phyloP scores from a whole-genome alignment of 176 grass and related monocot species.

The Lolium perenne region DNA sequence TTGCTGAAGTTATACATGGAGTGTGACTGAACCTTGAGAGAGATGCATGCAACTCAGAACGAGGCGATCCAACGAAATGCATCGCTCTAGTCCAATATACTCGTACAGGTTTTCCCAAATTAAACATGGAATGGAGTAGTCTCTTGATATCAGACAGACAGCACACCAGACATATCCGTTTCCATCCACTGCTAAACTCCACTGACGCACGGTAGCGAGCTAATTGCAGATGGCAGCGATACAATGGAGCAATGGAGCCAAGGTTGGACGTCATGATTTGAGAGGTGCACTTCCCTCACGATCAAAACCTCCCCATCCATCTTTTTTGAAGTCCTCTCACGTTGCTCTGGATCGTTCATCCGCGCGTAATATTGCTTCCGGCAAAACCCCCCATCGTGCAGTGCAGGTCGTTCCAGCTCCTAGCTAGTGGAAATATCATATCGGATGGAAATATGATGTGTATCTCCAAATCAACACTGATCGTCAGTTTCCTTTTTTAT shows the following conservation, averaged over 20 bases:
- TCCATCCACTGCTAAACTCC: slow-evolving; percentile 19
- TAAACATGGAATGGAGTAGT: not conserved
- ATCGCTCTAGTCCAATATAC: not conserved
- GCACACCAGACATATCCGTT: not conserved
- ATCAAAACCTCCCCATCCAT: not conserved
- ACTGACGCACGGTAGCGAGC: not conserved
- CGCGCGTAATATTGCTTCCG: not conserved
- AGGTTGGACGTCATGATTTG: slow-evolving; percentile 52
- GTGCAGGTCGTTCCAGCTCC: not conserved
- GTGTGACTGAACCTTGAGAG: too few species aligned
- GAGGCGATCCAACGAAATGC: not conserved
- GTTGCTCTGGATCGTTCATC: not conserved
- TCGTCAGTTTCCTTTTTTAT: not conserved
- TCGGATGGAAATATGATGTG: not conserved
- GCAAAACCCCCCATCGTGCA: not conserved
- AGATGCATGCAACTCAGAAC: too few species aligned
- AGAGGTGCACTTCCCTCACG: slow-evolving; percentile 28
- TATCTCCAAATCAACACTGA: not conserved
- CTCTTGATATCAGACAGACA: not conserved
- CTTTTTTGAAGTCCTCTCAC: not conserved
- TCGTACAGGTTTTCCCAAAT: not conserved
- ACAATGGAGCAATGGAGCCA: slow-evolving; percentile 37
- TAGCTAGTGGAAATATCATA: not conserved
- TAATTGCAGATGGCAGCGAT: slow-evolving; percentile 4
- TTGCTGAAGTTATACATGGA: too few species aligned